Base-by-base conservation (phyloP, 1,284 basidiomycete species). In the Melampsora larici-populina region DNA sequence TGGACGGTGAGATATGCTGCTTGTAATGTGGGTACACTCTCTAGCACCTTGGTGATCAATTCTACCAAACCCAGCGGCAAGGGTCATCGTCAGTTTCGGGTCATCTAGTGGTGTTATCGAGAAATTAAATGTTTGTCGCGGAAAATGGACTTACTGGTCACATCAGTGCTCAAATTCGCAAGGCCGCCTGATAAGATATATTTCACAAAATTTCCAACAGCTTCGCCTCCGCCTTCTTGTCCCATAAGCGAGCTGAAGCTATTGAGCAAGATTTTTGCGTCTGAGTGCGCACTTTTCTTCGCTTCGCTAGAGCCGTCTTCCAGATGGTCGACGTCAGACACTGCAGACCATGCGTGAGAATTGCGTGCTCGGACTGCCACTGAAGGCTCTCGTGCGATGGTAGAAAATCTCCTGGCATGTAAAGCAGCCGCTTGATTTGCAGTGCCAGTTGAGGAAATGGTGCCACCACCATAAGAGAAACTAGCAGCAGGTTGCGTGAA, bases 371-470 rank as follows among this genome's bases (percentile, higher is more conserved):
- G 26, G 8, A 65, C 43, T 26, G 66, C 65, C 8, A 65, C 66
- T n/a, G 74, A 76, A 48, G 74, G 74, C 11, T 76, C 74, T 60
- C 74, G 48, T 21, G 58, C 74, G 8, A 69, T 49, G 13, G 13
- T 76, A 31, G 74, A 76, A 40, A 67, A 76, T 48, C 74, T 46
- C 63, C 74, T 76, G 31, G 65, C 74, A 69, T 76, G 74, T 31
- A 69, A 36, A n/a, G 68, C 68, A 62, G 66, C 66, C 8, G 74
- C 43, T 15, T 43, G 29, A 33, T 60, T 69, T 29, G 40, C 31
- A 17, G 65, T 67, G 6, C 55, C 29, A 36, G 29, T 40, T 6
- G 26, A 49, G 46, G 51, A n/a, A 31, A 40, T 64, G 31, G 58
- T 60, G 8, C 62, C 62, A 64, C 62, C n/a, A 64, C 62, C 26